Percentiles rank a stretch among this genome's conserved stretches.
Conservation (phyloP, 2,329 filamentous ascomycete genomes). For the Didymella pinodella region DNA sequence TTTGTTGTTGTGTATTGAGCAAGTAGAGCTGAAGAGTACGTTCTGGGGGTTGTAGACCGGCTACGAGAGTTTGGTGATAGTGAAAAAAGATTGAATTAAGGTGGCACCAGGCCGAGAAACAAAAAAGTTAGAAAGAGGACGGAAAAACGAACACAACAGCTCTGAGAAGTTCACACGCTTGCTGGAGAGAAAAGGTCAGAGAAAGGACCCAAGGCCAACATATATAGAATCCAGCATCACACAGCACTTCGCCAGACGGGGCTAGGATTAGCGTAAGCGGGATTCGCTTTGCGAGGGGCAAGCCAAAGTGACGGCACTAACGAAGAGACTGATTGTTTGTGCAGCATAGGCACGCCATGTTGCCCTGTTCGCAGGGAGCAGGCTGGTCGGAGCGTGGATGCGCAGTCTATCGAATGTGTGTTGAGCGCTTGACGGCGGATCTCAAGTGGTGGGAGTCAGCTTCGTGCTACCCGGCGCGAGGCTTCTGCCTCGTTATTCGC, state of each 20-base stretch:
- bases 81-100: slow-evolving; percentile 44
- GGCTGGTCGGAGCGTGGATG: slow-evolving; percentile 39
- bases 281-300: slow-evolving; percentile 30
- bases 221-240: slow-evolving; percentile 44
- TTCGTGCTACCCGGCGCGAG: slow-evolving; percentile 39
- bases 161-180: slow-evolving; percentile 60
- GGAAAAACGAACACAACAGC: slow-evolving; percentile 58
- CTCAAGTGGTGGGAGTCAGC: slow-evolving; percentile 43
- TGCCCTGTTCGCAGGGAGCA: slow-evolving; percentile 42
- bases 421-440: slow-evolving; percentile 47
- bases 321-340: slow-evolving; percentile 46
- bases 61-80: slow-evolving; percentile 52
- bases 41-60: slow-evolving; percentile 52
- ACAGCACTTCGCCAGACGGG: slow-evolving; percentile 31
- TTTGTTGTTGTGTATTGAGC: slow-evolving; percentile 51
- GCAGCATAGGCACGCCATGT: slow-evolving; percentile 36
- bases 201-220: slow-evolving; percentile 39
- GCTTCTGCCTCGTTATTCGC: slow-evolving; percentile 34
- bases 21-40: slow-evolving; percentile 59
- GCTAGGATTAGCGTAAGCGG: slow-evolving; percentile 30
- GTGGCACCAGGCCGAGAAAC: slow-evolving; percentile 59
- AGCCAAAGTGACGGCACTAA: slow-evolving; percentile 41
- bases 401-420: slow-evolving; percentile 47
- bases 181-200: slow-evolving; percentile 56
- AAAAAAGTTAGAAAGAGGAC: slow-evolving; percentile 53